Evolutionary conservation across 352 stramenopile genomes (phyloP), one percentile per base, ranked within the genome.

Genomic region (Phytophthora nicotianae): DNA sequence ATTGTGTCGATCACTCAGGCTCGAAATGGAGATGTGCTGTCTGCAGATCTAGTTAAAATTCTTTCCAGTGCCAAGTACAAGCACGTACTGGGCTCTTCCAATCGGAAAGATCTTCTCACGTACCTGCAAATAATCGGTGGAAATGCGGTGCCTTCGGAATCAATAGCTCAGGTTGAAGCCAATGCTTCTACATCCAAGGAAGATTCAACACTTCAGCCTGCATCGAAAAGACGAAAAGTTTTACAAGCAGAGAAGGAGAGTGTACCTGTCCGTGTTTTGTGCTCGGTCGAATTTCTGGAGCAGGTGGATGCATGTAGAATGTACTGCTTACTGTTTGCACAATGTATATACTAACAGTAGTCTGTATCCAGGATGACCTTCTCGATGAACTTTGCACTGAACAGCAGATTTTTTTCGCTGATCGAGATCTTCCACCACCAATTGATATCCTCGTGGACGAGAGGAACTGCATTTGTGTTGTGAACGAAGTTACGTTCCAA

Each of bases 381-480:
- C 65, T 93, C 11, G 80, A 89, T 41, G 71, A 86, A n/a, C 52
- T 93, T 3, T 81, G 68, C 19, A 83, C 76, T 5, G 78, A 90
- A 27, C 70, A 79, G 6, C 62, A 61, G 8, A 70, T 93, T 16
- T 74, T 56, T 14, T 74, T 91, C 19, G 73, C 90, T 51, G 83
- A 93, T 47, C 70, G 83, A 59, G 70, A 91, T 37, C 62, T 93
- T 17, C 67, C 65, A 20, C 24, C 58, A 32, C 75, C 74, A 11
- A 74, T 93, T 40, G 78, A 86, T 52, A 62, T 91, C 13, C 29
- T 91, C n/a, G 53, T 93, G 5, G 83, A 93, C 35, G 83, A 93
- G 32, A 68, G 68, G 46, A 91, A 88, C 35, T 83, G 64, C 8
- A 72, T 91, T 41, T 83, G 72, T 33, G 33, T 91, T 7, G 42